These are phyloP conservation scores for Aspergillus ellipticus DNA, from an alignment of 495 filamentous ascomycete genomes.

Conservation along the genomic window DNA sequence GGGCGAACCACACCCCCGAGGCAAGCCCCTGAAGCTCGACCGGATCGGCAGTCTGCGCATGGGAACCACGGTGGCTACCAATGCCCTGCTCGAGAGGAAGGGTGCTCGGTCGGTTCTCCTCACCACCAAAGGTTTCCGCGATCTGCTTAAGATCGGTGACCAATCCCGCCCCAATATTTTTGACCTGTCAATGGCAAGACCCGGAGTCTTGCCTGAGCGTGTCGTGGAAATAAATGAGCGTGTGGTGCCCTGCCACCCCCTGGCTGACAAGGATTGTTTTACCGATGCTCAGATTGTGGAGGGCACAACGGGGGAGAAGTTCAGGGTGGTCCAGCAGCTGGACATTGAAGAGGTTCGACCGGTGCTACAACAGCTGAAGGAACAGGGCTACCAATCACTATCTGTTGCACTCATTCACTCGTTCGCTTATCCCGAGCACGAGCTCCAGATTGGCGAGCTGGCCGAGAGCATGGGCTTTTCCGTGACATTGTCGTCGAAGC, in stretches of 20 bases:
- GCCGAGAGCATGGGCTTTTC: constrained; percentile 48
- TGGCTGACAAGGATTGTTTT: constrained; percentile 62
- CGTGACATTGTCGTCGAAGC: constrained; percentile 51
- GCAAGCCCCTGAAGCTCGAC: constrained; percentile 76
- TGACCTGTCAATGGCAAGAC: constrained; percentile 74
- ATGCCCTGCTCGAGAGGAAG: constrained; percentile 90
- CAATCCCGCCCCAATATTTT: constrained; percentile 82
- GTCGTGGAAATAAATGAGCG: constrained; percentile 81
- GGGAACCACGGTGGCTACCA: constrained; percentile 88
- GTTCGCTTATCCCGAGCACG: constrained; percentile 52
- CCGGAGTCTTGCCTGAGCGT: constrained; percentile 61
- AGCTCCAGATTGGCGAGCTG: constrained; percentile 43
- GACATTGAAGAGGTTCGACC: constrained; percentile 33
- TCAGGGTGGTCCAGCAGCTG: constrained; percentile 44
- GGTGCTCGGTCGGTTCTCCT: constrained; percentile 88
- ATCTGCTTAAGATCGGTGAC: constrained; percentile 85
- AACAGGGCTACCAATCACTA: constrained; percentile 44
- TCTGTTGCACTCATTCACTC: constrained; percentile 52
- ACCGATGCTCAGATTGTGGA: constrained; percentile 33
- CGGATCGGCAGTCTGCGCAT: constrained; percentile 80
- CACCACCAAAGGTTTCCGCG: constrained; percentile 89
- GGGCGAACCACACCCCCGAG: constrained; percentile 69
- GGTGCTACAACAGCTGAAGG: constrained; percentile 40
- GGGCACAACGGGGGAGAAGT: constrained; percentile 40
- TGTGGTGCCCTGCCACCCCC: constrained; percentile 45